Base-by-base conservation (phyloP, 2,329 filamentous ascomycete species). In the Pyrenochaeta sp. region DNA sequence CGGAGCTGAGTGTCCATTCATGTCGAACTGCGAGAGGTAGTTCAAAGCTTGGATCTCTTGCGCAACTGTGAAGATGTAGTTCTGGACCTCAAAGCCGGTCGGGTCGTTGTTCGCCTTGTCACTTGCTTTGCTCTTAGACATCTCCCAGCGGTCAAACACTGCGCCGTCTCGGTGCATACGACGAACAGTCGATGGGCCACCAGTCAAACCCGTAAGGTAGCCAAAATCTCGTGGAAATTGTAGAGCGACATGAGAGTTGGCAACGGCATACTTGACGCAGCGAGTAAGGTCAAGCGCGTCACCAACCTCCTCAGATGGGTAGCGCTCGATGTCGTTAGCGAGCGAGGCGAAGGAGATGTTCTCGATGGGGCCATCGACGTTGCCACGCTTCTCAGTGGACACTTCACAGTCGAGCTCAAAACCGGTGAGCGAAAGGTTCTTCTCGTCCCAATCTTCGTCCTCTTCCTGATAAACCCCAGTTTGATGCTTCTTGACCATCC, bases 211-310 rank as follows among this genome's bases (percentile, higher is more conserved):
- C 3, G 32, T 36, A 3, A 36, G 32, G 12, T 36, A 36, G 9
- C 3, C 32, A 13, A 36, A 36, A 13, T 36, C 32, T 3, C 32
- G 49, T 44, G 49, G 49, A 34, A 52, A 52, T 27, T 43, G 30
- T n/a, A 52, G 1, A 2, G 37, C 24, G 0, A 44, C n/a, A 13
- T 52, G 37, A 13, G 24, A n/a, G 28, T 52, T 52, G 27, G 39
- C 34, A 2, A 52, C 36, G 6, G 59, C 59, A 9, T 58, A 54
- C 36, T 49, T 15, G 3, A 64, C 56, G 27, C 46, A 54, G 13
- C 53, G 45, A 8, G 58, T 64, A 3, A 64, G 15, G 24, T 62
- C 48, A 12, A 59, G 34, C 10, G 32, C 58, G 36, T 64, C 58
- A 3, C 28, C 28, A 30, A 9, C 10, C 5, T 53, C 42, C 1